Conservation (phyloP, 2,329 filamentous ascomycete genomes). For the Ophiostoma himal-ulmi region DNA sequence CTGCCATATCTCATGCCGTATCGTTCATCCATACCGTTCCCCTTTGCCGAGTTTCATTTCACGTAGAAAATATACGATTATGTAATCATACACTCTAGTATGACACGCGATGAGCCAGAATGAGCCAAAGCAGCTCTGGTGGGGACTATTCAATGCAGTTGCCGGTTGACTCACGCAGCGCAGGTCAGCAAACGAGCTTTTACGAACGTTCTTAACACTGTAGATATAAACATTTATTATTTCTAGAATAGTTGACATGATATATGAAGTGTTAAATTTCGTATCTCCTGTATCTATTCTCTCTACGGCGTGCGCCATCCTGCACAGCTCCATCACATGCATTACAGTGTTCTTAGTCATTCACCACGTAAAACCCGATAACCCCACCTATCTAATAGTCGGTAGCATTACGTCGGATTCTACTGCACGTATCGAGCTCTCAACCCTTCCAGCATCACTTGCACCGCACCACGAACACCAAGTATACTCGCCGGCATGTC, state of each 20-base stretch:
- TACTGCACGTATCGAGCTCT: no score
- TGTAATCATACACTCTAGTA: not conserved
- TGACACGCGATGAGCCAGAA: no score
- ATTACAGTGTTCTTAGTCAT: not conserved
- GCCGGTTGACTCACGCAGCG: slow-evolving; percentile 4
- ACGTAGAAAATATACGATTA: not conserved
- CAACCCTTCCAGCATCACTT: not conserved
- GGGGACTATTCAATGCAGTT: not conserved
- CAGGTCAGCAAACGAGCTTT: not conserved
- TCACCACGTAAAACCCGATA: not conserved
- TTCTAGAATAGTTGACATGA: not conserved
- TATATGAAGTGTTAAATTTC: no score
- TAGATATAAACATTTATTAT: no score
- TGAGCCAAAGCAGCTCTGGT: not conserved
- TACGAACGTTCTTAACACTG: no score
- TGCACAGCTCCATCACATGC: not conserved
- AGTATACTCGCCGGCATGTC: slow-evolving; percentile 41
- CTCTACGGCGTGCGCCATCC: not conserved
- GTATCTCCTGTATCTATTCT: not conserved
- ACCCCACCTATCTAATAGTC: not conserved
- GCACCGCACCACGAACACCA: not conserved
- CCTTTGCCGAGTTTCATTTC: no score
- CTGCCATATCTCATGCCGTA: no score
- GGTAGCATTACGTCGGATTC: not conserved
- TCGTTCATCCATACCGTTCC: no score